Evolutionary conservation across 1,284 basidiomycete genomes (phyloP).

Genomic region (Neotropicomus parvogracilis): DNA sequence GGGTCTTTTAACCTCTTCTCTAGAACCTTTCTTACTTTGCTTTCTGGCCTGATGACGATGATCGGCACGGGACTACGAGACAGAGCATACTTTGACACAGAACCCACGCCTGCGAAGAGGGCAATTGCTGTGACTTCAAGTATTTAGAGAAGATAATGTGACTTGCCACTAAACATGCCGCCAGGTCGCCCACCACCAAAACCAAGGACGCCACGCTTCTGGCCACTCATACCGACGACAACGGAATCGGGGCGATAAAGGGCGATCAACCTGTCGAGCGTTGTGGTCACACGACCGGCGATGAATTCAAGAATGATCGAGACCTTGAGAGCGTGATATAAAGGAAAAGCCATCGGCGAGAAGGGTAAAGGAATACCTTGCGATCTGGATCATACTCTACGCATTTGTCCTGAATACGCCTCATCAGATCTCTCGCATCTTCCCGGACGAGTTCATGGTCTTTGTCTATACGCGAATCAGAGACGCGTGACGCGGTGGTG

Average conservation of each 20-base stretch:
- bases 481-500: background rate
- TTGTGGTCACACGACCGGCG: constrained; percentile 84
- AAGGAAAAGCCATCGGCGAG: background rate
- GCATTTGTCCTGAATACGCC: constrained; percentile 78
- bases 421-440: constrained; percentile 83
- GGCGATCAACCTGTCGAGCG: constrained; percentile 89
- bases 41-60: constrained; percentile 86
- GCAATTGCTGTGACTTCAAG: background rate
- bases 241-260: constrained; percentile 94
- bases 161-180: constrained; percentile 63
- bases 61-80: constrained; percentile 90
- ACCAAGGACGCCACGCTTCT: constrained; percentile 53
- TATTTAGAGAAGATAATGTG: constrained; percentile 23
- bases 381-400: constrained; percentile 76
- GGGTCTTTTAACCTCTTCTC: constrained; percentile 82
- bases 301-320: constrained; percentile 94
- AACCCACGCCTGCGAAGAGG: constrained; percentile 13
- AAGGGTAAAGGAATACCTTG: constrained; percentile 44
- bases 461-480: constrained; percentile 47
- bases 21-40: constrained; percentile 79
- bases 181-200: constrained; percentile 40
- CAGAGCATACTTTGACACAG: constrained; percentile 65
- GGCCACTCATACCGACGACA: constrained; percentile 88
- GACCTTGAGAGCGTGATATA: constrained; percentile 45
- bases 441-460: constrained; percentile 84